Conservation (phyloP, 306 rosid genomes). For the Sindora glabra region DNA sequence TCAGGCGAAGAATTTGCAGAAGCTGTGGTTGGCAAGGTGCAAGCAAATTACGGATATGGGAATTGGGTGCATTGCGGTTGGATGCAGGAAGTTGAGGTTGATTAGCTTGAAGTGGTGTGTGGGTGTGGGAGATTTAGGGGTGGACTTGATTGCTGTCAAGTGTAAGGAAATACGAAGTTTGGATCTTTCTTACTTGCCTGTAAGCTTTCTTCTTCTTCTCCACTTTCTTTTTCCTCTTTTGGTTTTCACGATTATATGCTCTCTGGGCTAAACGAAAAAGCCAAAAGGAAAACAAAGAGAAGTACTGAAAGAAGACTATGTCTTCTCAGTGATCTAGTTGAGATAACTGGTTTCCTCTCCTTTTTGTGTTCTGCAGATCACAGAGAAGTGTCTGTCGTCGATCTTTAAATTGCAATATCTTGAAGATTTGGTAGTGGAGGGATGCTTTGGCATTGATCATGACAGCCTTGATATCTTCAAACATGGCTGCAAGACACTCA, state of each 20-base stretch:
- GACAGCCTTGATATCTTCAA: conserved; percentile 51
- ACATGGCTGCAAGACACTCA: conserved; percentile 65
- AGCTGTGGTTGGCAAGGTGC: conserved; percentile 71
- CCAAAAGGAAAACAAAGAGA: too few species aligned
- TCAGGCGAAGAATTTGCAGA: conserved; percentile 68
- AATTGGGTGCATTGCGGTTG: conserved; percentile 86
- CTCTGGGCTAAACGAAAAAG: too few species aligned
- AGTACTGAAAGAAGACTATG: background rate
- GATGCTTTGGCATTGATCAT: conserved; percentile 79
- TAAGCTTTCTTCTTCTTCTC: conserved; percentile 11
- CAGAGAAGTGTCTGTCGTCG: conserved; percentile 70
- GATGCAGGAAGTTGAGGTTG: conserved; percentile 63
- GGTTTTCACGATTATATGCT: background rate
- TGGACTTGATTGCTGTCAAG: conserved; percentile 74
- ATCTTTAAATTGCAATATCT: conserved; percentile 63
- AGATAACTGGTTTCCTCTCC: background rate
- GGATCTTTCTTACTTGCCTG: conserved; percentile 90
- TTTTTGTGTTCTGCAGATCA: conserved; percentile 47
- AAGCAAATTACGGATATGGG: conserved; percentile 78
- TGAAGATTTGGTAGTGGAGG: conserved; percentile 84
- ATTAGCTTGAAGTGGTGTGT: conserved; percentile 81
- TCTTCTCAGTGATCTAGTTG: conserved; percentile 4
- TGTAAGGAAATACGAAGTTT: conserved; percentile 54
- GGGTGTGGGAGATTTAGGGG: conserved; percentile 78
- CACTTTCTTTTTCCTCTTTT: background rate